phyloP scores from a whole-genome alignment of 768 basidiomycete genomes.

The Termitomyces sp. region DNA sequence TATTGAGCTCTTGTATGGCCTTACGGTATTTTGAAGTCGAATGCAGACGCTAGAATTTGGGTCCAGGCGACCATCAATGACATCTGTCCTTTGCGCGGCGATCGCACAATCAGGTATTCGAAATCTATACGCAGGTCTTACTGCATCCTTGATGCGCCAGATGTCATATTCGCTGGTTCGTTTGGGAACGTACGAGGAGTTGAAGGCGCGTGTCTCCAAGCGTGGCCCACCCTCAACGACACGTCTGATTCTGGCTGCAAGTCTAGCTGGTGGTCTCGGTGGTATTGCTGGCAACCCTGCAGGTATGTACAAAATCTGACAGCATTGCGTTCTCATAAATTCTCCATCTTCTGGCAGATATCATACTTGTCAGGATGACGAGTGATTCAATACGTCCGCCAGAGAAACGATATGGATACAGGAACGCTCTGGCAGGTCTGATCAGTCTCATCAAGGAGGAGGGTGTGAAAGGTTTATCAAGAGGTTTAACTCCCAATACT shows the following conservation, averaged over 20 bases:
- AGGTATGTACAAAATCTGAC: slow-evolving; percentile 26
- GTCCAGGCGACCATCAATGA: slow-evolving; percentile 54
- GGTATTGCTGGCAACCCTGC: slow-evolving; percentile 85
- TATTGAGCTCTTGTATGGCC: background rate
- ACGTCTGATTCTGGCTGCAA: slow-evolving; percentile 58
- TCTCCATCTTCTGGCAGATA: slow-evolving; percentile 34
- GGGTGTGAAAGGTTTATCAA: slow-evolving; percentile 58
- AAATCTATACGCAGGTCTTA: slow-evolving; percentile 76
- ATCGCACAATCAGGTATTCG: slow-evolving; percentile 62
- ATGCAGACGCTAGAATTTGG: slow-evolving; percentile 70
- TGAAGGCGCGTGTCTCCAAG: slow-evolving; percentile 52
- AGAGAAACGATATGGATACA: slow-evolving; percentile 70
- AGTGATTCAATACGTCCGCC: slow-evolving; percentile 75
- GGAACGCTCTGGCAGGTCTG: slow-evolving; percentile 75
- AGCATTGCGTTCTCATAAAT: background rate
- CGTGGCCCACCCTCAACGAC: slow-evolving; percentile 45
- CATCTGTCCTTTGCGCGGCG: slow-evolving; percentile 58
- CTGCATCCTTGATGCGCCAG: slow-evolving; percentile 79
- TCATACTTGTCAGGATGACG: slow-evolving; percentile 81
- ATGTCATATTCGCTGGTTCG: slow-evolving; percentile 91
- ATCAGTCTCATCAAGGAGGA: slow-evolving; percentile 58
- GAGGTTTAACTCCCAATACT: slow-evolving; percentile 77
- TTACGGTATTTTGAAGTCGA: slow-evolving; percentile 38
- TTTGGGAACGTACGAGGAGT: slow-evolving; percentile 74
- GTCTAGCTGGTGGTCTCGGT: slow-evolving; percentile 73